These are phyloP conservation scores for Rosa persica DNA, from an alignment of 306 rosid genomes.

Conservation along the genomic window DNA sequence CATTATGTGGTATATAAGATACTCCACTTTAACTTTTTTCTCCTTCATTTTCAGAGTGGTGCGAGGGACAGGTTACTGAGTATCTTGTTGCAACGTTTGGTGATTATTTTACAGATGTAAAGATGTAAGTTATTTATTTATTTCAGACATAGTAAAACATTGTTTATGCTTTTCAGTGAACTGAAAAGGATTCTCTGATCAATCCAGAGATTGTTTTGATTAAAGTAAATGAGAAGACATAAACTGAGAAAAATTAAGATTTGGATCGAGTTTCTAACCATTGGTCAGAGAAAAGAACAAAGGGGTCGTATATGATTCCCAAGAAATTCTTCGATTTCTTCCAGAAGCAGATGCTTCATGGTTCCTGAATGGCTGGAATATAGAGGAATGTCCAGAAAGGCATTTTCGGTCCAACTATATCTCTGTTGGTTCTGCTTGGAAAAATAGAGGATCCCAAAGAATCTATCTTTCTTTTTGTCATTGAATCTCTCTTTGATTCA, in stretches of 20 bases:
- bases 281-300: background rate
- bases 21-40: constrained; percentile 13
- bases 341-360: background rate
- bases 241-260: background rate
- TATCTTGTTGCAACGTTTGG: constrained; percentile 92
- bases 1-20: background rate
- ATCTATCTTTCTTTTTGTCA: background rate
- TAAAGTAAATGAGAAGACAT: background rate
- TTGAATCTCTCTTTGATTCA: background rate
- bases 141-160: background rate
- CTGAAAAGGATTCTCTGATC: background rate
- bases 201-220: background rate
- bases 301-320: background rate
- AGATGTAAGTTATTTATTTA: constrained; percentile 61
- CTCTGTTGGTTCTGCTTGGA: background rate
- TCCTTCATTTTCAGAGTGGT: constrained; percentile 69
- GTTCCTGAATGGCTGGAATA: background rate
- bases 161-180: background rate
- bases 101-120: constrained; percentile 90
- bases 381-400: background rate
- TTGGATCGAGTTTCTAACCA: background rate
- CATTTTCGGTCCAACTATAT: background rate
- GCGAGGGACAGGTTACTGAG: constrained; percentile 89
- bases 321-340: background rate
- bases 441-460: background rate